These are phyloP conservation scores for Barnettozyma salicaria DNA, from an alignment of 805 yeast species.

Conservation along the genomic window DNA sequence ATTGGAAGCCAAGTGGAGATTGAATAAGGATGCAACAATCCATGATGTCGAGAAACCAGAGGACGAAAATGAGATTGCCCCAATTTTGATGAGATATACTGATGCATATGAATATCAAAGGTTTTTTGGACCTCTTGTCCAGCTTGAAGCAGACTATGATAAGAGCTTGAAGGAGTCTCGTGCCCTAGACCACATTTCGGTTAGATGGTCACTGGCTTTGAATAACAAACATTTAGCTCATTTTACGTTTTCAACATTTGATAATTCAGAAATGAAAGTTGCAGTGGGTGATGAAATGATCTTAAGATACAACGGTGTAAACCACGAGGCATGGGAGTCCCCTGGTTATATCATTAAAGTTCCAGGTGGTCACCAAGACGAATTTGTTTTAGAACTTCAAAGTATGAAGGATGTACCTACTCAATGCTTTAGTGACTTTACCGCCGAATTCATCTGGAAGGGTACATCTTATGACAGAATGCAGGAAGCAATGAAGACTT, in stretches of 20 bases:
- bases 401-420: constrained; percentile 50
- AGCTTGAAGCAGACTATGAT: constrained; percentile 78
- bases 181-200: constrained; percentile 64
- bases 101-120: constrained; percentile 85
- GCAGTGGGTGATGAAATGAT: constrained; percentile 83
- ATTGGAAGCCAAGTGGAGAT: constrained; percentile 78
- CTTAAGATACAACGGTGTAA: constrained; percentile 53
- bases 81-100: constrained; percentile 67
- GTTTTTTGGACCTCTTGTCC: constrained; percentile 76
- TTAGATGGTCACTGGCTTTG: constrained; percentile 66
- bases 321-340: constrained; percentile 63
- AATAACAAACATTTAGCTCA: constrained; percentile 63
- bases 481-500: constrained; percentile 67
- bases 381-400: constrained; percentile 63
- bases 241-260: constrained; percentile 63
- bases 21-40: constrained; percentile 64
- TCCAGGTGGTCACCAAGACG: constrained; percentile 62
- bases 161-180: constrained; percentile 68
- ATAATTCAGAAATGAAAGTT: constrained; percentile 56
- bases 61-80: constrained; percentile 55
- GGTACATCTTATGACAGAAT: constrained; percentile 77
- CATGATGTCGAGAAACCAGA: constrained; percentile 52
- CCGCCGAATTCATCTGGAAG: constrained; percentile 87
- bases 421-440: constrained; percentile 55
- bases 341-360: constrained; percentile 64